Percentiles rank a stretch among this genome's conserved stretches.
phyloP scores from a whole-genome alignment of 768 basidiomycete species.

The Dentipellis sp. region DNA sequence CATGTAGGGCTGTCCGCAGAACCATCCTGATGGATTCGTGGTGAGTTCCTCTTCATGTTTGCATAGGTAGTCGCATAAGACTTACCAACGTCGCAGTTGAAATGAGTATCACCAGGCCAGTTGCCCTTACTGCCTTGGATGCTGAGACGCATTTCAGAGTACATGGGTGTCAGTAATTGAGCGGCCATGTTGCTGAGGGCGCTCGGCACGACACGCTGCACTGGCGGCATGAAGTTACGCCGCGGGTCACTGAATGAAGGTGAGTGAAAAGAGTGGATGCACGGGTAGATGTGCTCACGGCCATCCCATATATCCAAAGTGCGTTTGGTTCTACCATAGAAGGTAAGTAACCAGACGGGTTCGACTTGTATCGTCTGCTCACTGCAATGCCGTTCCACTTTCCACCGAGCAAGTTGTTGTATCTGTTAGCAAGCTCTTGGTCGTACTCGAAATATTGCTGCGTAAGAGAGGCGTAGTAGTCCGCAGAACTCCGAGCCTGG shows the following conservation, averaged over 20 bases:
- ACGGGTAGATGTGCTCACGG: neutral
- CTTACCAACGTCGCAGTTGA: neutral
- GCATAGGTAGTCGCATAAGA: too few species aligned
- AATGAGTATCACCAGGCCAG: neutral
- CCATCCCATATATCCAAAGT: neutral
- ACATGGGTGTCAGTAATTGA: neutral
- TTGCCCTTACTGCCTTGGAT: neutral
- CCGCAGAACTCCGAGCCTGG: neutral
- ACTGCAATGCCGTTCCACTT: neutral
- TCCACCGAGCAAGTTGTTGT: neutral
- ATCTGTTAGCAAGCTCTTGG: neutral
- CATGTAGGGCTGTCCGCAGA: neutral
- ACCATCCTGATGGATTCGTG: neutral
- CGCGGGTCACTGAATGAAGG: neutral
- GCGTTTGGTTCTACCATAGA: neutral
- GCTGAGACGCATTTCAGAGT: neutral
- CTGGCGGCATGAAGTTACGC: neutral
- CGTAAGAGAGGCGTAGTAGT: neutral
- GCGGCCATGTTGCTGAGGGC: neutral
- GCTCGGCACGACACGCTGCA: neutral
- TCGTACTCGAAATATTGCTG: neutral
- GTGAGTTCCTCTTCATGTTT: too few species aligned
- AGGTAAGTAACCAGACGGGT: too few species aligned
- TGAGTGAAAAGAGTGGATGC: neutral
- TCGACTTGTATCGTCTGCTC: neutral